phyloP scores from a whole-genome alignment of 805 yeast species.

The Pichia scutulata region DNA sequence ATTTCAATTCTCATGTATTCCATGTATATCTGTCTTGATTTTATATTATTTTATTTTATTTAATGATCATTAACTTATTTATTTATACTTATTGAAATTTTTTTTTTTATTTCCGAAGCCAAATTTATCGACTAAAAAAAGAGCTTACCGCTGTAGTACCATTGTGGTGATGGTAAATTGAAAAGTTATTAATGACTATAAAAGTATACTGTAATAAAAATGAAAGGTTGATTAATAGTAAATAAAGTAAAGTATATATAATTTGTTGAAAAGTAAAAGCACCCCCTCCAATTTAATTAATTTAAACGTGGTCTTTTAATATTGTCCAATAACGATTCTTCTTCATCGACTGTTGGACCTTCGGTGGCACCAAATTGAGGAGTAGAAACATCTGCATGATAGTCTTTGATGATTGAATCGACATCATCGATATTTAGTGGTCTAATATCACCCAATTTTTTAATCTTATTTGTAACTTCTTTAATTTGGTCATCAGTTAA shows the following conservation, averaged over 20 bases:
- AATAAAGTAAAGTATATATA: neutral
- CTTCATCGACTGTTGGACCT: conserved; percentile 27
- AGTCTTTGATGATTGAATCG: conserved; percentile 91
- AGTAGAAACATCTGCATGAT: conserved; percentile 67
- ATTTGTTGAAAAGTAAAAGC: neutral
- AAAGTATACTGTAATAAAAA: neutral
- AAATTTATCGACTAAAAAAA: neutral
- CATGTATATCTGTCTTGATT: neutral
- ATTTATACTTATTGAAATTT: neutral
- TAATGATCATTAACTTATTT: neutral
- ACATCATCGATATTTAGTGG: conserved; percentile 94
- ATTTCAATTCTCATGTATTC: neutral
- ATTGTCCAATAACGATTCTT: conserved; percentile 20
- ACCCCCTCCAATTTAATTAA: conserved; percentile 1
- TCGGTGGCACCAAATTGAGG: conserved; percentile 36
- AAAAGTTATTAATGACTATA: neutral
- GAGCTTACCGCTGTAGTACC: neutral
- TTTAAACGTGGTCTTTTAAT: conserved; percentile 29
- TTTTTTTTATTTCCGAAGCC: neutral
- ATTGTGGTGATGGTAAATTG: no score
- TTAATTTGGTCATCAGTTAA: conserved; percentile 90
- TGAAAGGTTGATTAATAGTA: neutral
- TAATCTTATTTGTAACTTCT: conserved; percentile 90
- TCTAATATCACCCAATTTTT: conserved; percentile 90
- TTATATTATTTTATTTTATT: neutral